These are phyloP conservation scores for Sclerotinia minor DNA, from an alignment of 2,329 filamentous ascomycete species.

Conservation along the genomic window DNA sequence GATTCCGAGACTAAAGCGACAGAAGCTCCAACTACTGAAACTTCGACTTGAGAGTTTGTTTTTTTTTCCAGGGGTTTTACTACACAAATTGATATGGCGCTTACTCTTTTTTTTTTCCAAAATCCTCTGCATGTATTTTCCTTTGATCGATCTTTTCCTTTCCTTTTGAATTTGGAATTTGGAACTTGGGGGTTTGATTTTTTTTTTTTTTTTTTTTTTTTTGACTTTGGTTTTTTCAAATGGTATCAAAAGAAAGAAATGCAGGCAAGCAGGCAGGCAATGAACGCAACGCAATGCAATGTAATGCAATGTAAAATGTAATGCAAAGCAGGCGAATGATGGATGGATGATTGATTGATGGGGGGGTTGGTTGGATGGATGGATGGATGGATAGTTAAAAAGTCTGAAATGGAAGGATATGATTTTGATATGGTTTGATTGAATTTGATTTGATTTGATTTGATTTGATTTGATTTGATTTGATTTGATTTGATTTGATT, in stretches of 20 bases:
- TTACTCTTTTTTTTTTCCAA: neutral
- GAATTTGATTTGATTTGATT: neutral
- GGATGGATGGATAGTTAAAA: neutral
- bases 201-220: no score
- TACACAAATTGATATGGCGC: neutral
- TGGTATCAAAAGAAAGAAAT: neutral
- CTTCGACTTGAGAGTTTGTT: neutral
- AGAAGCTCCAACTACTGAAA: conserved; percentile 26
- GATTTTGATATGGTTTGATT: neutral
- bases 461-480: no score
- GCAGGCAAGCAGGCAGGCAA: no score
- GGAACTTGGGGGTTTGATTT: no score
- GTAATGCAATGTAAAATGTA: no score
- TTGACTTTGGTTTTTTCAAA: neutral
- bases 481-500: no score
- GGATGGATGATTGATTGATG: neutral
- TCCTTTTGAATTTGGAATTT: neutral
- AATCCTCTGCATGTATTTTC: neutral
- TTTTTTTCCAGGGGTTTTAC: neutral
- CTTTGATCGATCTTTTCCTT: neutral
- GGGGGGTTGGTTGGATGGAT: neutral
- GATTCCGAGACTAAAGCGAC: conserved; percentile 29
- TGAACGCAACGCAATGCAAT: no score
- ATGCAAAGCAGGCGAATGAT: neutral
- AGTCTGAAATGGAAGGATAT: neutral